Evolutionary conservation across 768 basidiomycete genomes (phyloP).

Genomic region (Lentinula sp.): DNA sequence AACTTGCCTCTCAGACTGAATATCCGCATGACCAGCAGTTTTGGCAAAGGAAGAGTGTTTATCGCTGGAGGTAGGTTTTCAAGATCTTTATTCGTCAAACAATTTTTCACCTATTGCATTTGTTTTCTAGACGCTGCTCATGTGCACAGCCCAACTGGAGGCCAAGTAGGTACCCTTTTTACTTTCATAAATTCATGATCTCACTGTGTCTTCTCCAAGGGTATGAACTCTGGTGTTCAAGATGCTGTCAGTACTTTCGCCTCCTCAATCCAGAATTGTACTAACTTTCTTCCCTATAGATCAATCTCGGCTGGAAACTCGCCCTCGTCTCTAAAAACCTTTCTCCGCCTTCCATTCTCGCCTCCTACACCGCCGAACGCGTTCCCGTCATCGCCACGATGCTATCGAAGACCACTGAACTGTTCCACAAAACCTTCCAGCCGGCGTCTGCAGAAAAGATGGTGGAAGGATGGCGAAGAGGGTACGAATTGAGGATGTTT

Average conservation of each 20-base stretch:
- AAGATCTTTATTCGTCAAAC: not conserved
- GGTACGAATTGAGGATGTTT: slow-evolving; percentile 14
- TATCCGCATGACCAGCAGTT: slow-evolving; percentile 20
- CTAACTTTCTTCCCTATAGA: slow-evolving; percentile 8
- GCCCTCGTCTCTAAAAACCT: slow-evolving; percentile 19
- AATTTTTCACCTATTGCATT: not conserved
- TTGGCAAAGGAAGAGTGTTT: slow-evolving; percentile 16
- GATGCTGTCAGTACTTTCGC: slow-evolving; percentile 14
- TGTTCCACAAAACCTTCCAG: slow-evolving; percentile 7
- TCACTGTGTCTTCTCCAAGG: slow-evolving; percentile 1
- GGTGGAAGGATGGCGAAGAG: slow-evolving; percentile 6
- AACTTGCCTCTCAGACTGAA: slow-evolving; percentile 13
- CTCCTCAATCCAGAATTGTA: not conserved
- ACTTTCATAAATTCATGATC: not conserved
- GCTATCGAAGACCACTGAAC: slow-evolving; percentile 17
- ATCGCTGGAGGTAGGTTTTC: slow-evolving; percentile 17
- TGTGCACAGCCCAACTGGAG: slow-evolving; percentile 16
- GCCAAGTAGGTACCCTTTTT: slow-evolving; percentile 14
- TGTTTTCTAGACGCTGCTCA: slow-evolving; percentile 14
- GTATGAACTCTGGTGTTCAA: slow-evolving; percentile 21
- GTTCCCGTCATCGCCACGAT: slow-evolving; percentile 24
- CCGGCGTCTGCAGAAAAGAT: not conserved
- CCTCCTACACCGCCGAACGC: slow-evolving; percentile 20
- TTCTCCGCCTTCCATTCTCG: slow-evolving; percentile 14
- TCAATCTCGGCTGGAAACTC: slow-evolving; percentile 25